These are phyloP conservation scores for Zymoseptoria crescenta DNA, from an alignment of 2,329 filamentous ascomycete genomes.

Conservation along the genomic window DNA sequence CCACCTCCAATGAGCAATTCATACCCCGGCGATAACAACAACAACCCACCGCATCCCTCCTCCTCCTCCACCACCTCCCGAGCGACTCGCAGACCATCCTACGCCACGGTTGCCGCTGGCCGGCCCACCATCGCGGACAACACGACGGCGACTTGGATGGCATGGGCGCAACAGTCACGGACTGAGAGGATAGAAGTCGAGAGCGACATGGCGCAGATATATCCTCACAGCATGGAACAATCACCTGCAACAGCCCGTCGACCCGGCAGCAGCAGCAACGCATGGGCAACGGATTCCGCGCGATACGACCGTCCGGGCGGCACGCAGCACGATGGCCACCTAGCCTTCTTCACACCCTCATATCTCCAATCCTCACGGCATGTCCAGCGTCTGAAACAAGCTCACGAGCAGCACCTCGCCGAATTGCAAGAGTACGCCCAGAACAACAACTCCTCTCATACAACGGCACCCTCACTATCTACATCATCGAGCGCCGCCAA, in stretches of 20 bases:
- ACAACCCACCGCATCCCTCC: slow-evolving; percentile 32
- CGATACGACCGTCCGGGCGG: slow-evolving; percentile 15
- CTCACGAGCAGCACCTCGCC: slow-evolving; percentile 47
- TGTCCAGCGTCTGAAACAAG: slow-evolving; percentile 58
- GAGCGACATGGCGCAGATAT: slow-evolving; percentile 1
- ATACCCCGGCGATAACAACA: slow-evolving; percentile 30
- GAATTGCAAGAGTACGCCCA: slow-evolving; percentile 19
- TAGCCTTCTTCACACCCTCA: slow-evolving; percentile 68
- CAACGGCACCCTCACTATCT: slow-evolving; percentile 35
- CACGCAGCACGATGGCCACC: slow-evolving; percentile 19
- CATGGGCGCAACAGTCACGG: not conserved
- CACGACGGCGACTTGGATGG: not conserved
- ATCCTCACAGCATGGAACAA: not conserved
- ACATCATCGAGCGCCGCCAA: slow-evolving; percentile 51
- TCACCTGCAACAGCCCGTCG: not conserved
- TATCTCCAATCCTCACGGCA: slow-evolving; percentile 75
- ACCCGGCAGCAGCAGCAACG: slow-evolving; percentile 3
- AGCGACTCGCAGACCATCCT: slow-evolving; percentile 43
- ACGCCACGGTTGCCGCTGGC: slow-evolving; percentile 51
- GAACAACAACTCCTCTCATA: slow-evolving; percentile 4
- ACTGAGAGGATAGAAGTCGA: slow-evolving; percentile 1
- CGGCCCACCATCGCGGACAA: slow-evolving; percentile 26
- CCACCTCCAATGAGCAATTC: slow-evolving; percentile 35
- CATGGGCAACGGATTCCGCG: slow-evolving; percentile 12
- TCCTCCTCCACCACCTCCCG: slow-evolving; percentile 32